These are phyloP conservation scores for Nasturtium officinale DNA, from an alignment of 345 rosid species.

Conservation along the genomic window DNA sequence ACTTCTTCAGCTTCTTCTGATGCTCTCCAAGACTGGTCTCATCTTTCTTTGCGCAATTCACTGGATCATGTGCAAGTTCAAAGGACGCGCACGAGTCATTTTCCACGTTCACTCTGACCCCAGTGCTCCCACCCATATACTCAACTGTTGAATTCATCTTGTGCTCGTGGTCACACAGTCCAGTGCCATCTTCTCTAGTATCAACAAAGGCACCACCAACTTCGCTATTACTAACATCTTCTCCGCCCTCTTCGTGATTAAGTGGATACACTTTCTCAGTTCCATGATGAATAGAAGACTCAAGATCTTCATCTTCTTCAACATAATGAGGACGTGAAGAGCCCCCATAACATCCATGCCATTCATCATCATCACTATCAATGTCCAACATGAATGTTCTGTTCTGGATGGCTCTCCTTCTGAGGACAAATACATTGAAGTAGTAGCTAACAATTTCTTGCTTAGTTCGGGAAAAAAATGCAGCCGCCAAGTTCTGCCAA, in stretches of 20 bases:
- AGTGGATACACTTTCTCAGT: slow-evolving; percentile 27
- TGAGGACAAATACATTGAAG: slow-evolving; percentile 69
- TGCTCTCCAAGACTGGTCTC: slow-evolving; percentile 30
- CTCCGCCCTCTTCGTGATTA: slow-evolving; percentile 33
- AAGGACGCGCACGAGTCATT: slow-evolving; percentile 56
- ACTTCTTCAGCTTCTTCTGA: slow-evolving; percentile 40
- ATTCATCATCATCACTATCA: slow-evolving; percentile 87
- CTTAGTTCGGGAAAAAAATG: slow-evolving; percentile 57
- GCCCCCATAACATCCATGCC: slow-evolving; percentile 50
- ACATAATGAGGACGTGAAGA: slow-evolving; percentile 33
- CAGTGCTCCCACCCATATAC: slow-evolving; percentile 32
- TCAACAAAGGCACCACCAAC: slow-evolving; percentile 35
- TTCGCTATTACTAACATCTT: slow-evolving; percentile 29
- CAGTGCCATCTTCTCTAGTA: slow-evolving; percentile 41
- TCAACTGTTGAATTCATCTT: slow-evolving; percentile 28
- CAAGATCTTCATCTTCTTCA: slow-evolving; percentile 57
- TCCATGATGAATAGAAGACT: slow-evolving; percentile 47
- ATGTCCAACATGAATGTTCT: slow-evolving; percentile 49
- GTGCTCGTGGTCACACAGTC: slow-evolving; percentile 20
- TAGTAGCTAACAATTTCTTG: slow-evolving; percentile 74
- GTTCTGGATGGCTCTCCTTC: slow-evolving; percentile 68
- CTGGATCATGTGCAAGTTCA: slow-evolving; percentile 46
- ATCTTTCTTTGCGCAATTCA: slow-evolving; percentile 30
- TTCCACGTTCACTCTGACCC: slow-evolving; percentile 38
- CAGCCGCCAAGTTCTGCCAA: slow-evolving; percentile 63